phyloP scores from a whole-genome alignment of 805 yeast species.

The Ascoidea asiatica region DNA sequence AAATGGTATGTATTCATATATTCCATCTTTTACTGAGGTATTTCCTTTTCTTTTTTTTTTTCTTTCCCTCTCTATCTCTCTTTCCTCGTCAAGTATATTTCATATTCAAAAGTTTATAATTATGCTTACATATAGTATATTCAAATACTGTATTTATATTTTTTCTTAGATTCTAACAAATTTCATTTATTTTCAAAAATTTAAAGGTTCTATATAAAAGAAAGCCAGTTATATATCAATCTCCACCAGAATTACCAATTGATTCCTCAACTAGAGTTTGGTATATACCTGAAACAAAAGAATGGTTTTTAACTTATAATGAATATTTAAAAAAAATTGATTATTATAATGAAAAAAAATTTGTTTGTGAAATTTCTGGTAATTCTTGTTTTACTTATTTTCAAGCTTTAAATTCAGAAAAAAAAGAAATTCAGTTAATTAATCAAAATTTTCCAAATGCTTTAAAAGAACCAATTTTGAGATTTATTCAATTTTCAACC shows the following conservation, averaged over 20 bases:
- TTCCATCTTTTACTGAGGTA: no score
- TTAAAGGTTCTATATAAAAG: constrained; percentile 61
- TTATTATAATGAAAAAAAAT: constrained; percentile 60
- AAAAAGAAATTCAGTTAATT: constrained; percentile 45
- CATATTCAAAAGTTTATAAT: no score
- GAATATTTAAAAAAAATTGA: constrained; percentile 62
- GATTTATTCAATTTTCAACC: constrained; percentile 71
- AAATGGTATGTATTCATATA: no score
- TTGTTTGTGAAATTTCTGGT: constrained; percentile 94
- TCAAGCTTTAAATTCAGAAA: constrained; percentile 75
- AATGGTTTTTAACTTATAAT: constrained; percentile 73
- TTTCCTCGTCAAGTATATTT: no score
- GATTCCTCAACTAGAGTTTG: constrained; percentile 56
- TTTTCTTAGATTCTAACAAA: no score
- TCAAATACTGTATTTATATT: no score
- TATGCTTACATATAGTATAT: no score
- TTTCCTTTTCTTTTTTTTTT: not conserved
- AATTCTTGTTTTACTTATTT: constrained; percentile 82
- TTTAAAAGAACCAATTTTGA: constrained; percentile 79
- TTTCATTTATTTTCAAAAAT: not conserved
- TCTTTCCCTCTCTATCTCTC: no score
- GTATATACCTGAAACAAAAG: constrained; percentile 74
- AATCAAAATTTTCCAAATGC: constrained; percentile 83
- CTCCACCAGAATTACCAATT: constrained; percentile 42
- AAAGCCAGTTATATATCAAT: constrained; percentile 48